These are phyloP conservation scores for Magnaporthiopsis poae DNA, from an alignment of 2,329 filamentous ascomycete genomes.

Conservation along the genomic window DNA sequence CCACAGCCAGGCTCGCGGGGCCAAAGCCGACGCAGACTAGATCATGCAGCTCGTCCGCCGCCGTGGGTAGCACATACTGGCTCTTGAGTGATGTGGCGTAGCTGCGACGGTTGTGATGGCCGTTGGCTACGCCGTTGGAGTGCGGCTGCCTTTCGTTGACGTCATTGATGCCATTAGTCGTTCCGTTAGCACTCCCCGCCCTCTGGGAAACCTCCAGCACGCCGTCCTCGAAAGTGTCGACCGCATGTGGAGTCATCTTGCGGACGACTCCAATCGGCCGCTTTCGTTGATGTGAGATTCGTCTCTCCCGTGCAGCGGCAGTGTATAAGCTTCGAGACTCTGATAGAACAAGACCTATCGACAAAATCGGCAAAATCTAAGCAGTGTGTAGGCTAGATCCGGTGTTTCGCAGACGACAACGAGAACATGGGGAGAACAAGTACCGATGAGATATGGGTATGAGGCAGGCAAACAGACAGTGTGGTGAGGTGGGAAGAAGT, in stretches of 20 bases:
- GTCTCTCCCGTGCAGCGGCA: too few relatives aligned
- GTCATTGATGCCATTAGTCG: slow-evolving; percentile 4
- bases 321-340: too few relatives aligned
- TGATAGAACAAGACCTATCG: too few relatives aligned
- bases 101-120: background rate
- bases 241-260: slow-evolving; percentile 6
- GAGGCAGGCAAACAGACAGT: background rate
- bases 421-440: background rate
- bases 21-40: slow-evolving; percentile 88
- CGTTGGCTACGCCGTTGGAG: slow-evolving; percentile 4
- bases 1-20: slow-evolving; percentile 80
- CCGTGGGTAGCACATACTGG: slow-evolving; percentile 19
- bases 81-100: slow-evolving; percentile 14
- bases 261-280: background rate
- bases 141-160: slow-evolving; percentile 8
- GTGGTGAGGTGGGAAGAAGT: background rate
- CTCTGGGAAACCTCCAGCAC: too few relatives aligned
- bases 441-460: background rate
- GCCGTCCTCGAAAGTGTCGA: slow-evolving; percentile 1
- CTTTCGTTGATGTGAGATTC: background rate
- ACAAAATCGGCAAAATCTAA: too few relatives aligned
- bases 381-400: too few relatives aligned
- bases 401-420: background rate
- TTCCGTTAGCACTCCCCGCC: background rate
- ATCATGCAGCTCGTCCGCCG: slow-evolving; percentile 60